A percentile compares a stretch with the other conserved stretches of the same genome.
Conservation (phyloP, 2,329 filamentous ascomycete genomes). For the Cercospora sp. region DNA sequence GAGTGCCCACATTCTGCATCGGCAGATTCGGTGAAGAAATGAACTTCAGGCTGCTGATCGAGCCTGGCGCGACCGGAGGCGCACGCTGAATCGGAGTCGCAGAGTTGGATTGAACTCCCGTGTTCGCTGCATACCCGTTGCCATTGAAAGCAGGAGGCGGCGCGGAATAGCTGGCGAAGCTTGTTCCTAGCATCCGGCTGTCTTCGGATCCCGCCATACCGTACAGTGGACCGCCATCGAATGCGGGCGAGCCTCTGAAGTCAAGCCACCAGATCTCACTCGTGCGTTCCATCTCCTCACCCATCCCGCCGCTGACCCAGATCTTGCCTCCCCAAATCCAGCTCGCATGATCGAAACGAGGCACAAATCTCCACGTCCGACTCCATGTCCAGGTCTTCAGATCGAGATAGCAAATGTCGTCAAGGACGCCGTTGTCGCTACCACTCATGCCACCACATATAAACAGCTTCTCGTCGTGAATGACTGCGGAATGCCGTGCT, state of each 20-base stretch:
- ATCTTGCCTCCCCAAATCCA: conserved; percentile 91
- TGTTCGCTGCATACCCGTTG: conserved; percentile 70
- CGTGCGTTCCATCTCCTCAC: conserved; percentile 94
- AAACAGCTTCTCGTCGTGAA: conserved; percentile 95
- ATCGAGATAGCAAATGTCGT: conserved; percentile 95
- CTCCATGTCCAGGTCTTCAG: conserved; percentile 98
- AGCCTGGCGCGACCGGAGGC: conserved; percentile 68
- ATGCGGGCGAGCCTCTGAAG: conserved; percentile 83
- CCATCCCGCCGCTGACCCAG: conserved; percentile 95
- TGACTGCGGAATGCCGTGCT: conserved; percentile 87
- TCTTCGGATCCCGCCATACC: conserved; percentile 38
- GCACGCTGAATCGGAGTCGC: conserved; percentile 46
- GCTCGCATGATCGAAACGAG: conserved; percentile 89
- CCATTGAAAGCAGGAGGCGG: conserved; percentile 40
- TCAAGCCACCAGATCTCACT: conserved; percentile 98
- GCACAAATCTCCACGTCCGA: conserved; percentile 90
- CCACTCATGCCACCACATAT: conserved; percentile 95
- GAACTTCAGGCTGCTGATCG: conserved; percentile 88
- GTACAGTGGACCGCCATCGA: conserved; percentile 47
- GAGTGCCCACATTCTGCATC: conserved; percentile 83
- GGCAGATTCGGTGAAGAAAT: conserved; percentile 83
- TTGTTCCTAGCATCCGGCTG: conserved; percentile 35
- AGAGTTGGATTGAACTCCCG: conserved; percentile 58
- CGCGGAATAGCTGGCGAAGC: conserved; percentile 32
- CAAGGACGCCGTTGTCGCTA: conserved; percentile 85